A percentile compares a stretch with the other conserved stretches of the same genome.
phyloP scores from a whole-genome alignment of 225 moss, liverwort and hornwort genomes.

The Physcomitrellopsis africana region DNA sequence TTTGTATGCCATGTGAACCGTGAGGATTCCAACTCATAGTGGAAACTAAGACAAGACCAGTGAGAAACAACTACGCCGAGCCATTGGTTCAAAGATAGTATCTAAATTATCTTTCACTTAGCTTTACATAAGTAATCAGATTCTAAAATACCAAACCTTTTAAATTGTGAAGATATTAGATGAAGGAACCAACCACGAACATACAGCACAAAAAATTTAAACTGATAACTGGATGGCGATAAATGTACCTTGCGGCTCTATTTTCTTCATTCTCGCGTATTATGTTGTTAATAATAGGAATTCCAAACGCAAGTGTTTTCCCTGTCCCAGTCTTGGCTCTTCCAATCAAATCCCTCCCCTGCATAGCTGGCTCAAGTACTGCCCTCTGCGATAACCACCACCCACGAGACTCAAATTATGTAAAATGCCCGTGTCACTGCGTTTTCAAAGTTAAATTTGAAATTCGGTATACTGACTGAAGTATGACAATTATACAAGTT shows the following conservation, averaged over 20 bases:
- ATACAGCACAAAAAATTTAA: not conserved
- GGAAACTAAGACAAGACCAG: not conserved
- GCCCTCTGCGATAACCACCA: slow-evolving; percentile 64
- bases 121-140: too few species aligned
- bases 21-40: not conserved
- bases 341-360: slow-evolving; percentile 82
- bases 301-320: slow-evolving; percentile 88
- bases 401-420: not conserved
- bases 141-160: too few species aligned
- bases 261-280: slow-evolving; percentile 70
- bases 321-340: slow-evolving; percentile 92
- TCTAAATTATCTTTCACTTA: too few species aligned
- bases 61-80: too few species aligned
- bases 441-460: too few species aligned
- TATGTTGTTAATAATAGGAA: slow-evolving; percentile 80
- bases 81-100: too few species aligned
- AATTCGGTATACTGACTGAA: too few species aligned
- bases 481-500: too few species aligned
- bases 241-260: slow-evolving; percentile 45
- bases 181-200: too few species aligned
- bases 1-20: not conserved
- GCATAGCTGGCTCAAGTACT: slow-evolving; percentile 82
- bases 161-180: too few species aligned
- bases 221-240: too few species aligned
- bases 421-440: too few species aligned